Evolutionary conservation across 106 monocot genomes (phyloP), one percentile per base, ranked within the genome.

Genomic region (Dendrobium chrysotoxum): DNA sequence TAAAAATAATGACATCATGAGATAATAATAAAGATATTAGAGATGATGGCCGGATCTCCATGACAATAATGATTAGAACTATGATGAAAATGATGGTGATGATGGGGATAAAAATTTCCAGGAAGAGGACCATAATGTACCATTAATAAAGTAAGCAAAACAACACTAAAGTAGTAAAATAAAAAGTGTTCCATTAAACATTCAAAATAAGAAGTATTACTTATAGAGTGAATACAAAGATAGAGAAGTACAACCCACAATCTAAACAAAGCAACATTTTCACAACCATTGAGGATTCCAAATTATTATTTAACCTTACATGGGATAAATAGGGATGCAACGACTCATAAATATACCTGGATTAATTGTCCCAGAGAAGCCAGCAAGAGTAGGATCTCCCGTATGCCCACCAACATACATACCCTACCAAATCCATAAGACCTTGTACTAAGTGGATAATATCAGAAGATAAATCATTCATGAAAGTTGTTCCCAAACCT

Each of bases 281-380:
- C 64, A 65, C 64, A 21, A 25, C 21, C 64, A 26, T 65, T 65
- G n/a, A 65, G 25, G 64, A 26, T 21, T 23, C 26, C 21, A 65
- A 65, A 26, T 26, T 31, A 42, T 8, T 76, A 40, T 44, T 30
- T n/a, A 64, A 41, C 15, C 42, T 28, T 11, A 16, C 26, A 55
- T 10, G 39, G 40, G 72, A 26, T 50, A n/a, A 72, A 2, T 4
- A 42, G 21, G 40, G 40, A 55, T 16, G 2, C 21, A 71, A 77
- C 44, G 64, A 40, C 7, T 25, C 35, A 25, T 10, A 50, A 13
- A 75, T 40, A 31, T 40, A 92, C 96, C 93, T 79, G 93, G 78
- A 80, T 89, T 89, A 68, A 86, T 57, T 81, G 84, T 47, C 78
- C 86, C 84, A 18, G 90, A 81, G 61, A 91, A 77, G 10, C 85